Conservation (phyloP, 768 basidiomycete species). For the Hericium coralloides region DNA sequence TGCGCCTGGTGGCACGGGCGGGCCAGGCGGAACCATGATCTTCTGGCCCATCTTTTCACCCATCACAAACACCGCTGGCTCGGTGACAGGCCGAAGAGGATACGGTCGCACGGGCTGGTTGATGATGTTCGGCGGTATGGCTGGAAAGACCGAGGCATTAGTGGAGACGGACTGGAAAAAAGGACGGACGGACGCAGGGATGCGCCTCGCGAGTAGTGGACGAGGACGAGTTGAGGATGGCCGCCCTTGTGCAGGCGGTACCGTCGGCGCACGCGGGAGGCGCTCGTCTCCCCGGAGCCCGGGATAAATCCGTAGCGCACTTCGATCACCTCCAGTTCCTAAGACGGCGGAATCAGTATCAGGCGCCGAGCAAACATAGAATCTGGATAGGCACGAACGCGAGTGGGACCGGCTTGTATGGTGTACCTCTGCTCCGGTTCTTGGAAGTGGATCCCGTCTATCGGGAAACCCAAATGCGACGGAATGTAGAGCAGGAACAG, state of each 20-base stretch:
- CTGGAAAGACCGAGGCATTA: conserved; percentile 27
- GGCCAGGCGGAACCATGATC: conserved; percentile 19
- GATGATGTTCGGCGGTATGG: conserved; percentile 46
- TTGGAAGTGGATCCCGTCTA: conserved; percentile 70
- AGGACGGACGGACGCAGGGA: conserved; percentile 41
- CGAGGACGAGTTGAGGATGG: conserved; percentile 60
- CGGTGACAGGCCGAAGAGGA: conserved; percentile 58
- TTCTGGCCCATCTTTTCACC: conserved; percentile 73
- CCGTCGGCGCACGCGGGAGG: conserved; percentile 61
- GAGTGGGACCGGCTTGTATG: conserved; percentile 39
- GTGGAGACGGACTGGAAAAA: background rate
- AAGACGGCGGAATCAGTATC: conserved; percentile 6
- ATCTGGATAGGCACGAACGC: conserved; percentile 34
- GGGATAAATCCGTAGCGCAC: conserved; percentile 74
- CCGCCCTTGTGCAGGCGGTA: conserved; percentile 70
- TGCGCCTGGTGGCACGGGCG: conserved; percentile 2
- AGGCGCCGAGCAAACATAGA: conserved; percentile 1
- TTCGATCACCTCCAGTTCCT: conserved; percentile 78
- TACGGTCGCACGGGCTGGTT: conserved; percentile 61
- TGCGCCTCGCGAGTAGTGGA: conserved; percentile 68
- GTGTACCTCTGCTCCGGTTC: conserved; percentile 59
- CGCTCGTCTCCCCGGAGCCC: conserved; percentile 44
- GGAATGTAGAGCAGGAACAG: conserved; percentile 59
- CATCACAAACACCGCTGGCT: conserved; percentile 58
- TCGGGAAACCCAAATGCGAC: conserved; percentile 50